Percentiles rank a stretch among this genome's conserved stretches.
phyloP scores from a whole-genome alignment of 83 land plant species.

The Picea abies region DNA sequence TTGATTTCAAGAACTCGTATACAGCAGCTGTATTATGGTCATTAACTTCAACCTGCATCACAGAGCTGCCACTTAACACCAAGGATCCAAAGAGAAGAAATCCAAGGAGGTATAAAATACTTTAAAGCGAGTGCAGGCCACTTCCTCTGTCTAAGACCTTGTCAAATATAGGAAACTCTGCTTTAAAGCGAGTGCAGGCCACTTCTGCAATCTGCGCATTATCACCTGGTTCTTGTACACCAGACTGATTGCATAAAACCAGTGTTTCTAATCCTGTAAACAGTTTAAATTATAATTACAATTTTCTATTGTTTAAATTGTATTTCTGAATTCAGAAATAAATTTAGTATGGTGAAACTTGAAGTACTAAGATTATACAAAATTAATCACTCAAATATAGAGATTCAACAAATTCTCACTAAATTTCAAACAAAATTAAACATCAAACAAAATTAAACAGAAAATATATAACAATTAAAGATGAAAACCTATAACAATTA shows the following conservation, averaged over 20 bases:
- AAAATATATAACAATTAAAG: too few relatives aligned
- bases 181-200: slow-evolving; percentile 66
- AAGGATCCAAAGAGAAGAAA: background rate
- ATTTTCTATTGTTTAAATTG: too few relatives aligned
- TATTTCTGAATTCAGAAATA: too few relatives aligned
- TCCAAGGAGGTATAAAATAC: background rate
- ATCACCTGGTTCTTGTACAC: slow-evolving; percentile 51
- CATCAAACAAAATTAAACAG: too few relatives aligned
- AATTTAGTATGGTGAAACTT: too few relatives aligned
- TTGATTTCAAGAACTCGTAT: slow-evolving; percentile 55
- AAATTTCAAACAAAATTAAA: too few relatives aligned
- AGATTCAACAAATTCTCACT: too few relatives aligned
- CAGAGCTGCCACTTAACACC: background rate
- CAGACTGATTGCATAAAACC: slow-evolving; percentile 88
- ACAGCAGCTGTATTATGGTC: slow-evolving; percentile 41
- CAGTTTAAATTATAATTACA: background rate
- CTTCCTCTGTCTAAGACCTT: too few relatives aligned
- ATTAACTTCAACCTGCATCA: slow-evolving; percentile 35
- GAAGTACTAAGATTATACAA: too few relatives aligned
- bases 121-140: background rate
- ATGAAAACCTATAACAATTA: too few relatives aligned
- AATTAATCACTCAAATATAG: too few relatives aligned
- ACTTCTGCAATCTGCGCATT: slow-evolving; percentile 57
- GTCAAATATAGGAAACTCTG: slow-evolving; percentile 60
- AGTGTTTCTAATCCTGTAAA: slow-evolving; percentile 72